Conservation (phyloP, 106 monocot species). For the Xerophyta viscosa region DNA sequence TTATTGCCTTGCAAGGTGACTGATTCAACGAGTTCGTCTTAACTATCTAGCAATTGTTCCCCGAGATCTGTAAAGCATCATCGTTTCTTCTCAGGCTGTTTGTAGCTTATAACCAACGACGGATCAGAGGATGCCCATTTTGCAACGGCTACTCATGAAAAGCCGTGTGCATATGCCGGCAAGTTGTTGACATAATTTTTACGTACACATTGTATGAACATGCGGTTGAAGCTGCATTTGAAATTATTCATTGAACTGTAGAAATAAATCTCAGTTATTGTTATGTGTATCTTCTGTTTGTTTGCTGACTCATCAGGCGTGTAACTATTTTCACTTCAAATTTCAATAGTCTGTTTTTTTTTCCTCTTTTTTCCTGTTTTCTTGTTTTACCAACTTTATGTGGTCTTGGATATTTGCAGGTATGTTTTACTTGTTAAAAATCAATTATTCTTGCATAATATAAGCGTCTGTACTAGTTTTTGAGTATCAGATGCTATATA, state of each 20-base stretch:
- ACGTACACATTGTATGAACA: neutral
- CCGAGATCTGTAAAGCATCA: neutral
- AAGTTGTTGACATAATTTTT: neutral
- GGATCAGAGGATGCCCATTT: neutral
- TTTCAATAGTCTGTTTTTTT: too few species aligned
- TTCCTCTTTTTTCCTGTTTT: too few species aligned
- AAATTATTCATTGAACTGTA: neutral
- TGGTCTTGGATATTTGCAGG: too few species aligned
- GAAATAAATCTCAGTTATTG: neutral
- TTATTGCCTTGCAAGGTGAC: conserved; percentile 76
- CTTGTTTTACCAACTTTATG: too few species aligned
- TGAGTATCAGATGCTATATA: too few species aligned
- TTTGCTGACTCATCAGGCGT: neutral
- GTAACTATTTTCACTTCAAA: neutral
- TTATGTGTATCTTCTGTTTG: neutral
- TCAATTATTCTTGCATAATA: too few species aligned
- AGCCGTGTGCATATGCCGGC: neutral
- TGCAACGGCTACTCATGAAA: neutral
- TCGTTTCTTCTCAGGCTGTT: neutral
- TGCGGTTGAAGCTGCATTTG: neutral
- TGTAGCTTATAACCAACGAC: neutral
- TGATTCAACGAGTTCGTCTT: conserved; percentile 14
- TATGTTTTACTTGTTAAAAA: too few species aligned
- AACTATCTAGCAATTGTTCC: too few species aligned
- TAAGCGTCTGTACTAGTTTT: too few species aligned